phyloP scores from a whole-genome alignment of 805 yeast genomes.

The Cyberlindnera xylosilytica region DNA sequence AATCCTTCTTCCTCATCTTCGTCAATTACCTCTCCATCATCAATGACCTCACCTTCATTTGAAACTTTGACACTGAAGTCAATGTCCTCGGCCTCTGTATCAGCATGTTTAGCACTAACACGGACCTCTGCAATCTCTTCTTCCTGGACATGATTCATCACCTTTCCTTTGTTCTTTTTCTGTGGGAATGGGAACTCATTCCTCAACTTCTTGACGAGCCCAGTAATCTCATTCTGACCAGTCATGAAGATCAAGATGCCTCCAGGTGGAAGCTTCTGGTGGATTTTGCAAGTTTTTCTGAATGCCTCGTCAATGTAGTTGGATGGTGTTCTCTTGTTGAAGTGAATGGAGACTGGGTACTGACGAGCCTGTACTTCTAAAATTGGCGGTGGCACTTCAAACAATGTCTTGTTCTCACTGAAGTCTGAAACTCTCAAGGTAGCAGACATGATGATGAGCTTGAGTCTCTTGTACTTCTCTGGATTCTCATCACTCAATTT shows the following conservation, averaged over 20 bases:
- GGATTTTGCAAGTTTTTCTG: slow-evolving; percentile 82
- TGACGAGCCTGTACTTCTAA: slow-evolving; percentile 90
- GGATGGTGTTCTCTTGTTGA: slow-evolving; percentile 71
- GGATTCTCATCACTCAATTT: slow-evolving; percentile 49
- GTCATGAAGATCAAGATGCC: slow-evolving; percentile 90
- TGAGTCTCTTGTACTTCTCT: slow-evolving; percentile 53
- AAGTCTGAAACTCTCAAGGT: slow-evolving; percentile 92
- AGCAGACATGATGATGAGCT: slow-evolving; percentile 93
- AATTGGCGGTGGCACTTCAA: slow-evolving; percentile 77
- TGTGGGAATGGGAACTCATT: slow-evolving; percentile 60
- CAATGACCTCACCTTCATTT: slow-evolving; percentile 33
- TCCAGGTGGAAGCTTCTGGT: slow-evolving; percentile 83
- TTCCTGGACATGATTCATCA: slow-evolving; percentile 23
- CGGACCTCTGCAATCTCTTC: slow-evolving; percentile 42
- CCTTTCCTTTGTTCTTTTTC: slow-evolving; percentile 22
- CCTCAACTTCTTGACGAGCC: slow-evolving; percentile 66
- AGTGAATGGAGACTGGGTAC: slow-evolving; percentile 89
- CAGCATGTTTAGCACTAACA: slow-evolving; percentile 57
- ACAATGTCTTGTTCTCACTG: slow-evolving; percentile 72
- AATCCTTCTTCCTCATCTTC: slow-evolving; percentile 52
- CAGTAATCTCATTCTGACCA: slow-evolving; percentile 88
- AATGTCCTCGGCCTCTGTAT: slow-evolving; percentile 82
- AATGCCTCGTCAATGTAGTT: slow-evolving; percentile 87
- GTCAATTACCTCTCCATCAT: slow-evolving; percentile 35
- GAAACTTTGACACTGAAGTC: slow-evolving; percentile 57